These are phyloP conservation scores for Casuarina cunninghamiana DNA, from an alignment of 306 rosid genomes.

Conservation along the genomic window DNA sequence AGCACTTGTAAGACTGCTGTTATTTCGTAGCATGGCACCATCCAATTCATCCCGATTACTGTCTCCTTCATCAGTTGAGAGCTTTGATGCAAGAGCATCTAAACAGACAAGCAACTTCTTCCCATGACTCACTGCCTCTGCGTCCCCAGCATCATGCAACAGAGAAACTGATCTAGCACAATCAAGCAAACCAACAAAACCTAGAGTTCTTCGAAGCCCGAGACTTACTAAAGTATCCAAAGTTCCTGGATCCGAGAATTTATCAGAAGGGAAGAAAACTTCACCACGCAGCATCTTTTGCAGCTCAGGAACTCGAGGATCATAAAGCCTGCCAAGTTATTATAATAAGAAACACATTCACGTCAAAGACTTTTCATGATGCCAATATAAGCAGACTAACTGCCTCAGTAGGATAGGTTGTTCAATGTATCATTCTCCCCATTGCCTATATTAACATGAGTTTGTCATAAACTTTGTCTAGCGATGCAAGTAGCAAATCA, in stretches of 20 bases:
- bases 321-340: constrained; percentile 82
- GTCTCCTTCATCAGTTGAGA: constrained; percentile 46
- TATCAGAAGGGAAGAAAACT: constrained; percentile 80
- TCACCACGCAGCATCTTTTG: constrained; percentile 60
- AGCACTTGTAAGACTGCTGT: constrained; percentile 27
- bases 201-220: constrained; percentile 83
- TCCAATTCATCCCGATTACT: constrained; percentile 43
- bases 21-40: constrained; percentile 28
- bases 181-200: constrained; percentile 87
- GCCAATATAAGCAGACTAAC: constrained; percentile 4
- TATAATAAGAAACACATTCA: constrained; percentile 25
- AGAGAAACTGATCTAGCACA: constrained; percentile 85
- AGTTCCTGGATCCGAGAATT: constrained; percentile 59
- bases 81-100: constrained; percentile 60
- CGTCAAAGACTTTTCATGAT: constrained; percentile 1
- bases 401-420: background rate
- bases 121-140: constrained; percentile 57
- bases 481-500: background rate
- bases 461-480: background rate
- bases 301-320: constrained; percentile 80
- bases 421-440: background rate
- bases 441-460: background rate
- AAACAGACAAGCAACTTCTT: constrained; percentile 56
- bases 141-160: constrained; percentile 54
- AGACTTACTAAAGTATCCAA: constrained; percentile 74